Evolutionary conservation across 306 rosid genomes (phyloP).

Genomic region (Erythrophleum fordii): DNA sequence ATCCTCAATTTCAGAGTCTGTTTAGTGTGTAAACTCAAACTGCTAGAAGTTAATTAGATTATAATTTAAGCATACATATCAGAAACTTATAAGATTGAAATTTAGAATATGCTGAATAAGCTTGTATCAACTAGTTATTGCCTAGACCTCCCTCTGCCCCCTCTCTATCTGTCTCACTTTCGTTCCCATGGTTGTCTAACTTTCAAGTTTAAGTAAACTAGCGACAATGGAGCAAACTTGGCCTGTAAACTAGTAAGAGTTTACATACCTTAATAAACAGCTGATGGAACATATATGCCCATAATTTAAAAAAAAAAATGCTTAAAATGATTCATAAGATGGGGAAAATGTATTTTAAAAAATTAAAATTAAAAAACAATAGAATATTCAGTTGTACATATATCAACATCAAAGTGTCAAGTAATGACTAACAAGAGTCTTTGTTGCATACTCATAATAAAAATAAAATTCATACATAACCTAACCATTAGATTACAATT

Average conservation of each 20-base stretch:
- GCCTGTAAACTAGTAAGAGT: not conserved
- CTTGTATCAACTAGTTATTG: not conserved
- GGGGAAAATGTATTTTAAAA: not conserved
- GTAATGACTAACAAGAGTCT: not conserved
- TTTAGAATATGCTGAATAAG: not conserved
- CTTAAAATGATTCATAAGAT: not conserved
- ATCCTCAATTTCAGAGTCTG: not conserved
- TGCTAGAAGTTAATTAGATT: not conserved
- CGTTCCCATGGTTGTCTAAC: not conserved
- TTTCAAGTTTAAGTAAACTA: not conserved
- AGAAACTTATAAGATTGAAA: not conserved
- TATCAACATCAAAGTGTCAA: not conserved
- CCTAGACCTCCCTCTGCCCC: not conserved
- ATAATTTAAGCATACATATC: not conserved
- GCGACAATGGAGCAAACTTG: not conserved
- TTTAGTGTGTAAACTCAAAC: not conserved
- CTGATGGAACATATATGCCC: too few relatives aligned
- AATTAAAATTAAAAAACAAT: not conserved
- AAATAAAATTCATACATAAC: not conserved
- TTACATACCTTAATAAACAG: not conserved
- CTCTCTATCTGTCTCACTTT: not conserved
- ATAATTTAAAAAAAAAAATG: too few relatives aligned
- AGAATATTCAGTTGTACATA: not conserved
- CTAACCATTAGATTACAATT: not conserved
- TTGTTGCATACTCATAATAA: not conserved